These are phyloP conservation scores for Pugionium dolabratum DNA, from an alignment of 345 rosid species.

Conservation along the genomic window DNA sequence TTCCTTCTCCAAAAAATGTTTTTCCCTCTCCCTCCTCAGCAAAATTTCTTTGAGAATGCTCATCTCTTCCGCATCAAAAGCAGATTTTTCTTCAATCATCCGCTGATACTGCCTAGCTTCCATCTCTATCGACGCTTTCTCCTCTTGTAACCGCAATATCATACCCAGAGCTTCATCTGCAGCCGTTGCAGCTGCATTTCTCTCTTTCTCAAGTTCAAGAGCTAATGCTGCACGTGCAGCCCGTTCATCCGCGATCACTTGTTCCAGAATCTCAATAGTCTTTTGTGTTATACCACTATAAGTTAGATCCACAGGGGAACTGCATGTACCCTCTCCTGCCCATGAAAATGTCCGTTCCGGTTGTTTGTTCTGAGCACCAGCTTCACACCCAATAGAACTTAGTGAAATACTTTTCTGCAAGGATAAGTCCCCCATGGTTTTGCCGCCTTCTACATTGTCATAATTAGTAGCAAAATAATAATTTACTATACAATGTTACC, in stretches of 20 bases:
- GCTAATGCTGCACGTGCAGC: slow-evolving; percentile 47
- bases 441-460: slow-evolving; percentile 9
- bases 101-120: slow-evolving; percentile 74
- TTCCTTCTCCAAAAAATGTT: slow-evolving; percentile 68
- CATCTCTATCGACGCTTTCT: slow-evolving; percentile 65
- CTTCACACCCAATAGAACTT: slow-evolving; percentile 29
- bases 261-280: slow-evolving; percentile 43
- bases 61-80: slow-evolving; percentile 77
- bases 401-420: slow-evolving; percentile 33
- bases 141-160: slow-evolving; percentile 69
- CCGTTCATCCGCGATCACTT: slow-evolving; percentile 51
- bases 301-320: slow-evolving; percentile 34
- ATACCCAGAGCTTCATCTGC: slow-evolving; percentile 76
- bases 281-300: not conserved
- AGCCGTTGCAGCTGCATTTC: slow-evolving; percentile 71
- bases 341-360: slow-evolving; percentile 35
- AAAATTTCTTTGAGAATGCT: slow-evolving; percentile 70
- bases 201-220: slow-evolving; percentile 75
- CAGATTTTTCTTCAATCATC: slow-evolving; percentile 75
- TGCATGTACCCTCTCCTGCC: slow-evolving; percentile 34
- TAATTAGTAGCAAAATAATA: not conserved
- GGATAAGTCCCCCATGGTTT: slow-evolving; percentile 10
- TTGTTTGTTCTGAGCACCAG: slow-evolving; percentile 30
- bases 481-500: too few species aligned
- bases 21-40: slow-evolving; percentile 69